phyloP scores from a whole-genome alignment of 768 basidiomycete genomes.

The Termitomyces sp. region DNA sequence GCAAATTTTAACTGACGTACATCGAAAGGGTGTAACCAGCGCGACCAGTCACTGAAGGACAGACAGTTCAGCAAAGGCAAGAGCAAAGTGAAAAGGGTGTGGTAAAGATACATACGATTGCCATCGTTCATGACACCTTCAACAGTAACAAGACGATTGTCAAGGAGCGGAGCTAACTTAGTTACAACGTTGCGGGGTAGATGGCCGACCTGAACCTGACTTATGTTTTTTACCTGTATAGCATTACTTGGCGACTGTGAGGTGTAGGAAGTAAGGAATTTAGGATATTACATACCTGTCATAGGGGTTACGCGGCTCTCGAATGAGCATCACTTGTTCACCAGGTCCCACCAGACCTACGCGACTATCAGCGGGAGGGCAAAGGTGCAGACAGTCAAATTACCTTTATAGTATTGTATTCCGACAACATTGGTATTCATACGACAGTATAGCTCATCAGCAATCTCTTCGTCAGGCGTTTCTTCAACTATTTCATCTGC shows the following conservation, averaged over 20 bases:
- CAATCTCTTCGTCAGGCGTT: constrained; percentile 38
- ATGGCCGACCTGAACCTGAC: constrained; percentile 74
- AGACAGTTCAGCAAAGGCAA: constrained; percentile 4
- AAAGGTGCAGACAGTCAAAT: constrained; percentile 2
- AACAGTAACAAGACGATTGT: constrained; percentile 53
- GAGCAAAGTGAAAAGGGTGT: background rate
- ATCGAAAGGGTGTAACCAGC: constrained; percentile 52
- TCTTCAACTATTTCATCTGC: constrained; percentile 42
- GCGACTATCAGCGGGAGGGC: constrained; percentile 3
- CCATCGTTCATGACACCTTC: constrained; percentile 71
- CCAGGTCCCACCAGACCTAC: constrained; percentile 76
- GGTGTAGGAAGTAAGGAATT: background rate
- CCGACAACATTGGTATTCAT: constrained; percentile 68
- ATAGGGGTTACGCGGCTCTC: constrained; percentile 64
- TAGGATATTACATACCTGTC: constrained; percentile 44
- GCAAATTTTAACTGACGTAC: constrained; percentile 30
- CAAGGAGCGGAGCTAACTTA: constrained; percentile 68
- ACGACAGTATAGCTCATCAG: constrained; percentile 66
- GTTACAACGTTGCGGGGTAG: constrained; percentile 54
- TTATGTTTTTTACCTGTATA: constrained; percentile 79
- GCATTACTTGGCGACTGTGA: constrained; percentile 48
- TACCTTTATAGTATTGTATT: constrained; percentile 77
- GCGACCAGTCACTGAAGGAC: constrained; percentile 34
- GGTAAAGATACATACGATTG: constrained; percentile 43
- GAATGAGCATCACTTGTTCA: constrained; percentile 65